A percentile compares a stretch with the other conserved stretches of the same genome.
Conservation (phyloP, 1,284 basidiomycete genomes). For the Rhodofomes roseus region DNA sequence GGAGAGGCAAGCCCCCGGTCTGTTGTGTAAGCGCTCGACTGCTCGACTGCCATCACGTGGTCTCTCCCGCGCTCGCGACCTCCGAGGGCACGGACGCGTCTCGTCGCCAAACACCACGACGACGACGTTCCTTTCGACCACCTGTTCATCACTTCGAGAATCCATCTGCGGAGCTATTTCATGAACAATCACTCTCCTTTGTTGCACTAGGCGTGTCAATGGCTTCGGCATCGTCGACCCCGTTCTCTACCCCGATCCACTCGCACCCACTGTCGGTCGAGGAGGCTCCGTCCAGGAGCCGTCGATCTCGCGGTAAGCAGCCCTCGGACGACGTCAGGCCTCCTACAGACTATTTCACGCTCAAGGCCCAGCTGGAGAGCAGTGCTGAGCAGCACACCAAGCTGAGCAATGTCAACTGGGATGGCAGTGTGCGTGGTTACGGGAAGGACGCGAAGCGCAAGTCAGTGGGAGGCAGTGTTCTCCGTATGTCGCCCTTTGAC, state of each 20-base stretch:
- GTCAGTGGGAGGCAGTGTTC: conserved; percentile 13
- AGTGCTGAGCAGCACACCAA: conserved; percentile 29
- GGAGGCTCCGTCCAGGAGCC: conserved; percentile 42
- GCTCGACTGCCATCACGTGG: too few species aligned
- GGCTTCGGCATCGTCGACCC: conserved; percentile 27
- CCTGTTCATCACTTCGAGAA: not conserved
- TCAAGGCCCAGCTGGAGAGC: conserved; percentile 55
- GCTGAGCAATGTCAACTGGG: conserved; percentile 42
- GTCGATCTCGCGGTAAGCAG: conserved; percentile 34
- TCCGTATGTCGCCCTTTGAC: not conserved
- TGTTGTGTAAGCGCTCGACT: too few species aligned
- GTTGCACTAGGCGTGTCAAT: conserved; percentile 15
- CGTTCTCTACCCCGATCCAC: conserved; percentile 49
- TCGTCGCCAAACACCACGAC: too few species aligned
- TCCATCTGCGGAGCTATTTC: not conserved
- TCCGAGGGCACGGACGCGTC: too few species aligned
- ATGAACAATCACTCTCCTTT: not conserved
- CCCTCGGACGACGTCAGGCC: conserved; percentile 27
- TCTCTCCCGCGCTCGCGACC: too few species aligned
- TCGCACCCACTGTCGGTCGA: conserved; percentile 63
- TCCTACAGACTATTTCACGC: conserved; percentile 51
- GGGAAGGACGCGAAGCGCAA: conserved; percentile 36
- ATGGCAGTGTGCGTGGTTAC: conserved; percentile 58
- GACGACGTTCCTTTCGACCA: too few species aligned
- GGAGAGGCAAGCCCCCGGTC: too few species aligned